These are phyloP conservation scores for Fermentozyma sake DNA, from an alignment of 1,139 yeast species.

Conservation along the genomic window DNA sequence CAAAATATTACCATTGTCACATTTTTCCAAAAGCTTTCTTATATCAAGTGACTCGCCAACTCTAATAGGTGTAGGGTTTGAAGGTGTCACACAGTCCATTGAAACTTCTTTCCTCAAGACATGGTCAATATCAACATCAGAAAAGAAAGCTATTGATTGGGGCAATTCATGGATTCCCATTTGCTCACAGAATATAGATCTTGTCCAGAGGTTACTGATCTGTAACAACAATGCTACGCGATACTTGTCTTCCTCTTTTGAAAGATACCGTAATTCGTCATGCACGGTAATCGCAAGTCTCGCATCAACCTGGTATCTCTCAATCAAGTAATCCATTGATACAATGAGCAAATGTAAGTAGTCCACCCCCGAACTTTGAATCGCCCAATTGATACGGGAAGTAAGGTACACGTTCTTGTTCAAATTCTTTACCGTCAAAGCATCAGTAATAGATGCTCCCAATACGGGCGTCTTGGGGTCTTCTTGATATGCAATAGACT, in stretches of 20 bases:
- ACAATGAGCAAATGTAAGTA: slow-evolving; percentile 80
- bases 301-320: slow-evolving; percentile 66
- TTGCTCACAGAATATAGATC: slow-evolving; percentile 93
- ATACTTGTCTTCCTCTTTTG: slow-evolving; percentile 66
- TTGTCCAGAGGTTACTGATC: slow-evolving; percentile 88
- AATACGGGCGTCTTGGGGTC: slow-evolving; percentile 86
- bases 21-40: slow-evolving; percentile 38
- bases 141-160: slow-evolving; percentile 92
- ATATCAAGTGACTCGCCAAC: slow-evolving; percentile 80
- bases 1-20: slow-evolving; percentile 16
- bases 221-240: slow-evolving; percentile 80
- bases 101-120: slow-evolving; percentile 87
- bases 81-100: slow-evolving; percentile 86
- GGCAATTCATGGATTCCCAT: slow-evolving; percentile 88
- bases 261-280: slow-evolving; percentile 86
- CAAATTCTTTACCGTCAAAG: slow-evolving; percentile 64
- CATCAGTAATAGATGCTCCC: slow-evolving; percentile 91
- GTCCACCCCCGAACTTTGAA: slow-evolving; percentile 97
- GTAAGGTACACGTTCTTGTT: slow-evolving; percentile 69
- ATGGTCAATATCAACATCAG: slow-evolving; percentile 87
- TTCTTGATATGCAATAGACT: slow-evolving; percentile 80
- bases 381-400: slow-evolving; percentile 94
- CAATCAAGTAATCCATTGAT: slow-evolving; percentile 80
- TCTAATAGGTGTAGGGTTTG: slow-evolving; percentile 66
- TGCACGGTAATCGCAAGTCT: slow-evolving; percentile 86